Evolutionary conservation across 768 basidiomycete species (phyloP).

Genomic region (Rhodotorula kratochvilovae): DNA sequence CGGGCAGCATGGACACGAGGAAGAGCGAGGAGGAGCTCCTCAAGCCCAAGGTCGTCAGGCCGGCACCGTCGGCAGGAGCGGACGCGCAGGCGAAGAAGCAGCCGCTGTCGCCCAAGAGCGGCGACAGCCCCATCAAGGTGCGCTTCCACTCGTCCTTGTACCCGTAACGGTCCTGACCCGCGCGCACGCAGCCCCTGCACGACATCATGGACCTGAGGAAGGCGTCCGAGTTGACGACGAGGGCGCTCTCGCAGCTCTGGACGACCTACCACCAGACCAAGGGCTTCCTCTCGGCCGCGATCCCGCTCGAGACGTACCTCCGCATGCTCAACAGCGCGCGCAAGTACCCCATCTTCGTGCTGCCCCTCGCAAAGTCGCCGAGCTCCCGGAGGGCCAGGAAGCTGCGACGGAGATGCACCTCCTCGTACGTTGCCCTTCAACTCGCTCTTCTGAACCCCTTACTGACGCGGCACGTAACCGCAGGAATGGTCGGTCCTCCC

Average conservation of each 20-base stretch:
- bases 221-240: conserved; percentile 61
- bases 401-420: conserved; percentile 51
- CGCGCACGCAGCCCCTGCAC: conserved; percentile 62
- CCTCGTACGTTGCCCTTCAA: conserved; percentile 24
- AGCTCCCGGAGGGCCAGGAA: conserved; percentile 57
- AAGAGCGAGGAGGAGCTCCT: neutral
- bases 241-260: conserved; percentile 79
- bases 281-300: conserved; percentile 76
- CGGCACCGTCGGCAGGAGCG: conserved; percentile 7
- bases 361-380: conserved; percentile 64
- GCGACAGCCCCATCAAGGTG: conserved; percentile 46
- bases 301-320: conserved; percentile 67
- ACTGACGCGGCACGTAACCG: conserved; percentile 47
- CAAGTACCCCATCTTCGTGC: conserved; percentile 70
- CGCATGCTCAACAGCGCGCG: conserved; percentile 63
- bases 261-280: conserved; percentile 79
- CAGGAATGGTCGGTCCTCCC: conserved; percentile 87
- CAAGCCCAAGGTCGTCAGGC: conserved; percentile 11
- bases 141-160: neutral
- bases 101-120: neutral
- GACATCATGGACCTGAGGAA: conserved; percentile 72
- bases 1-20: conserved; percentile 14
- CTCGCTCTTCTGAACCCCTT: neutral
- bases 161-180: neutral
- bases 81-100: neutral